A percentile compares a stretch with the other conserved stretches of the same genome.
phyloP scores from a whole-genome alignment of 352 stramenopile genomes.

The Globisporangium apiculatum region DNA sequence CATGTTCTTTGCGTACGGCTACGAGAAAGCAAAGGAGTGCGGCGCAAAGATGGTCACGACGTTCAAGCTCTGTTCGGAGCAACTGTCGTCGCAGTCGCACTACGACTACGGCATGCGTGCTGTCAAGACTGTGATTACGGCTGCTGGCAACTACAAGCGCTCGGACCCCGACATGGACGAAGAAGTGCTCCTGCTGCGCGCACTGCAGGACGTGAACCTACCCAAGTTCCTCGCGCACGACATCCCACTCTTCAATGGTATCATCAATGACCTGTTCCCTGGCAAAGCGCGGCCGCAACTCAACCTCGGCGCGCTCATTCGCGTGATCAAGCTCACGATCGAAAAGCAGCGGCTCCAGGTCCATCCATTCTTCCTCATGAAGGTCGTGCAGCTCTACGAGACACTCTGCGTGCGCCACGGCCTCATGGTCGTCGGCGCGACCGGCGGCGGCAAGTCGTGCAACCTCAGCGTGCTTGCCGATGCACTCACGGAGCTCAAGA shows the following conservation, averaged over 20 bases:
- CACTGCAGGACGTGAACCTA: constrained; percentile 93
- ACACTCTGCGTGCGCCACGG: constrained; percentile 93
- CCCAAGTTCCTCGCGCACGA: constrained; percentile 95
- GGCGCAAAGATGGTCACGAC: constrained; percentile 95
- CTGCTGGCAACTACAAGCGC: constrained; percentile 92
- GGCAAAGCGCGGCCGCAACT: constrained; percentile 84
- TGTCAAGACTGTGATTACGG: constrained; percentile 94
- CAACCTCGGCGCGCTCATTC: constrained; percentile 84
- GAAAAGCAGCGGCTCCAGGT: constrained; percentile 79
- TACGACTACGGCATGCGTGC: constrained; percentile 97
- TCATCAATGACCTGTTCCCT: constrained; percentile 93
- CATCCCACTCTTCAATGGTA: constrained; percentile 92
- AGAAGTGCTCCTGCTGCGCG: constrained; percentile 89
- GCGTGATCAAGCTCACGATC: constrained; percentile 85
- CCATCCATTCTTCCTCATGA: constrained; percentile 90
- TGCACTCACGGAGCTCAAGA: constrained; percentile 83
- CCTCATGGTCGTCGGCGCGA: constrained; percentile 93
- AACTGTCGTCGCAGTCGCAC: constrained; percentile 92
- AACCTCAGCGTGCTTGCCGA: constrained; percentile 85
- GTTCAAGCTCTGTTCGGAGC: constrained; percentile 94
- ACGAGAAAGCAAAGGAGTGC: constrained; percentile 90
- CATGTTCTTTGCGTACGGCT: constrained; percentile 95
- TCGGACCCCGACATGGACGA: constrained; percentile 91
- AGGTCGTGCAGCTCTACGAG: constrained; percentile 93
- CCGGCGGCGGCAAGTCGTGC: constrained; percentile 88